Conservation (phyloP, 2,329 filamentous ascomycete genomes). For the Colletotrichum abscissum region DNA sequence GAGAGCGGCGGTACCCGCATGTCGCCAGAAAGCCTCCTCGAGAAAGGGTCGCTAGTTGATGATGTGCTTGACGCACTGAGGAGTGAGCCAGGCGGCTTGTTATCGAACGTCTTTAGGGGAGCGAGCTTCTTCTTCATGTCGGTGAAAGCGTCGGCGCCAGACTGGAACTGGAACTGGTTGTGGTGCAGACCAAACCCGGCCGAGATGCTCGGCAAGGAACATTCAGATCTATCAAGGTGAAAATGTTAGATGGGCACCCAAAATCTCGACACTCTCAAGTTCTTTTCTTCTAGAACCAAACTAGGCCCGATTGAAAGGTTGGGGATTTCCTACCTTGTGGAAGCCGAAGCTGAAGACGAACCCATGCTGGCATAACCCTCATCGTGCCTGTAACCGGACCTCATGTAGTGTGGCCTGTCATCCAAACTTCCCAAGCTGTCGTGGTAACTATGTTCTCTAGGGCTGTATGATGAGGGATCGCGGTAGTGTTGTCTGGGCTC, state of each 20-base stretch:
- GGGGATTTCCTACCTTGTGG: constrained; percentile 29
- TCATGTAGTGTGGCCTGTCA: constrained; percentile 47
- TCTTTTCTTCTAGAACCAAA: not conserved
- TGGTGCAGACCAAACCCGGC: constrained; percentile 62
- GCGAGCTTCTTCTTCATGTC: constrained; percentile 68
- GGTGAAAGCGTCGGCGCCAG: constrained; percentile 59
- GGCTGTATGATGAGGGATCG: constrained; percentile 38
- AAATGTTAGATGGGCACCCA: constrained; percentile 37
- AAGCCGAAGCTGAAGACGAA: constrained; percentile 46
- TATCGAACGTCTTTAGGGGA: constrained; percentile 56
- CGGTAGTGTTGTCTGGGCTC: constrained; percentile 46
- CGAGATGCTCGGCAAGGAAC: constrained; percentile 48
- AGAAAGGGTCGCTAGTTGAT: constrained; percentile 48
- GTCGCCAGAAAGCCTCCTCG: constrained; percentile 51
- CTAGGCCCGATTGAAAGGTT: not conserved
- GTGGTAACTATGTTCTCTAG: constrained; percentile 42
- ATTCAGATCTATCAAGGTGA: constrained; percentile 49
- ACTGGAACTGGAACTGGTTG: constrained; percentile 60
- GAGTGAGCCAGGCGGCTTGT: constrained; percentile 53
- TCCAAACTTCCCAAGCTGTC: constrained; percentile 53
- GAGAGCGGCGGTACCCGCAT: constrained; percentile 58
- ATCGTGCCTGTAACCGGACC: constrained; percentile 43
- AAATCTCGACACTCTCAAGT: not conserved
- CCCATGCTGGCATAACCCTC: constrained; percentile 58
- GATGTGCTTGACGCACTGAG: constrained; percentile 51